Conservation (phyloP, 768 basidiomycete species). For the Artomyces pyxidatus region DNA sequence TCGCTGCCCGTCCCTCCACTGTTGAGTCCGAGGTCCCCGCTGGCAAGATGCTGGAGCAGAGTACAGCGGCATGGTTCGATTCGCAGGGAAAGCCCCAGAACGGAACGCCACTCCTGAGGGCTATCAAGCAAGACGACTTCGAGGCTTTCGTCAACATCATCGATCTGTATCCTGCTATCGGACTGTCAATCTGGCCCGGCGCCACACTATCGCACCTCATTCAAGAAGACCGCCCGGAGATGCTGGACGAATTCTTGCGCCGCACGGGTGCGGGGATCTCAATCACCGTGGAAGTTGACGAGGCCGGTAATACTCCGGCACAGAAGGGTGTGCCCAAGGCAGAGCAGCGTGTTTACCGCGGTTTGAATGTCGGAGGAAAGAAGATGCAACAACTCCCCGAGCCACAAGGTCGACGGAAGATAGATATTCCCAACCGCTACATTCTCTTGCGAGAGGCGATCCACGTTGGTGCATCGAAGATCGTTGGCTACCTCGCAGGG, state of each 20-base stretch:
- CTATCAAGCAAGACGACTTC: constrained; percentile 38
- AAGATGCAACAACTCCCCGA: constrained; percentile 45
- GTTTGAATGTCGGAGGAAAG: constrained; percentile 57
- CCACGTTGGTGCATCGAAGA: constrained; percentile 10
- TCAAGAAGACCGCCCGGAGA: constrained; percentile 36
- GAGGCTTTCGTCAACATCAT: constrained; percentile 42
- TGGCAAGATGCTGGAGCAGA: constrained; percentile 25
- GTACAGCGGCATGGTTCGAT: not conserved
- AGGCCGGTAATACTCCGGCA: constrained; percentile 23
- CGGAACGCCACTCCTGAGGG: constrained; percentile 24
- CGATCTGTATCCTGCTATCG: constrained; percentile 35
- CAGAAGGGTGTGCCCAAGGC: constrained; percentile 29
- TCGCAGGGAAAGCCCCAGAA: not conserved
- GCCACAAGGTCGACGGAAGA: constrained; percentile 13
- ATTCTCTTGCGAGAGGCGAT: constrained; percentile 3
- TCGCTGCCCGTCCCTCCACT: constrained; percentile 39
- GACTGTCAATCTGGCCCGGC: constrained; percentile 21
- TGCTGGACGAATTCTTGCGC: constrained; percentile 51
- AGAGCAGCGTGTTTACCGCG: constrained; percentile 37
- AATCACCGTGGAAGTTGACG: constrained; percentile 21
- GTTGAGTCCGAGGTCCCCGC: constrained; percentile 36
- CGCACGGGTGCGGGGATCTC: constrained; percentile 34
- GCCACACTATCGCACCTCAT: constrained; percentile 21
- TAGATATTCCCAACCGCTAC: not conserved
- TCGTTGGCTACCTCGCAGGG: constrained; percentile 41